Evolutionary conservation across 306 rosid species (phyloP).

Genomic region (Bauhinia variegata): DNA sequence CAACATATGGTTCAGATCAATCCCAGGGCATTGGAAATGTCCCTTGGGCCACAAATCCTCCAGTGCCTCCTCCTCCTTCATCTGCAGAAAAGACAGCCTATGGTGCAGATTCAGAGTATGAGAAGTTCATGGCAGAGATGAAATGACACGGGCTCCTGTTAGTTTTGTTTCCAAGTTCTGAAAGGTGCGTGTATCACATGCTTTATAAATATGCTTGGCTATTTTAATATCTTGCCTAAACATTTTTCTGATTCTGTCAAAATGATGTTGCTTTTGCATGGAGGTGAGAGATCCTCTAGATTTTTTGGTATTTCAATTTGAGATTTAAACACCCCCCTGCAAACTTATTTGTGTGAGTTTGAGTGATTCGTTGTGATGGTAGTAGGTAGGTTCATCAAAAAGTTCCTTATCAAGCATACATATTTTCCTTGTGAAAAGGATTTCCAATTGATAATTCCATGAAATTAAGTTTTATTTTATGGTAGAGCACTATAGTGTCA

Average conservation of each 20-base stretch:
- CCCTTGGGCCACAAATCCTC: slow-evolving; percentile 78
- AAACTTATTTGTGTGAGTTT: no score
- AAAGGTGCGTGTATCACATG: slow-evolving; percentile 48
- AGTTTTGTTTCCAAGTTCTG: slow-evolving; percentile 22
- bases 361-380: background rate
- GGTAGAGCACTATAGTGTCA: no score
- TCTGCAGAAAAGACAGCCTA: slow-evolving; percentile 61
- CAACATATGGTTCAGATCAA: slow-evolving; percentile 59
- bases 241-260: background rate
- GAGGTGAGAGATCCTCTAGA: slow-evolving; percentile 5
- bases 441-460: slow-evolving; percentile 16
- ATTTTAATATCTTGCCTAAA: slow-evolving; percentile 3
- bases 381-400: background rate
- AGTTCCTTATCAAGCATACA: background rate
- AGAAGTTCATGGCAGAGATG: slow-evolving; percentile 98
- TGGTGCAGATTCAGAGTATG: slow-evolving; percentile 90
- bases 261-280: background rate
- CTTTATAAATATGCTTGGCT: background rate
- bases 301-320: slow-evolving; percentile 16
- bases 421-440: background rate
- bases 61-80: slow-evolving; percentile 60
- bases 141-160: slow-evolving; percentile 55
- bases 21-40: slow-evolving; percentile 63
- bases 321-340: no score
- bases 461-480: background rate